phyloP scores from a whole-genome alignment of 345 rosid species.

The Brassica juncea region DNA sequence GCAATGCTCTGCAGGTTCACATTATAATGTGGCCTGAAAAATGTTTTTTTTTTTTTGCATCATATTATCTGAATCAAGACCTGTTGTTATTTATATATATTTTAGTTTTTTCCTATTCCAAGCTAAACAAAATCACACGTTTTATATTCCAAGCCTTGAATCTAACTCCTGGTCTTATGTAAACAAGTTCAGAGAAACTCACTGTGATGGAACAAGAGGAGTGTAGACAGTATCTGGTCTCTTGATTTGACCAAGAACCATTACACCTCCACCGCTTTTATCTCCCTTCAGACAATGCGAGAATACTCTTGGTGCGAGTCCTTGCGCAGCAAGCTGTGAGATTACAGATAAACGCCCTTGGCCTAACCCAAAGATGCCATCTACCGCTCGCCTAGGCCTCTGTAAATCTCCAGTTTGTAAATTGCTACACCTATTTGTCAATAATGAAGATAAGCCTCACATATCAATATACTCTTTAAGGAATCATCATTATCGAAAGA shows the following conservation, averaged over 20 bases:
- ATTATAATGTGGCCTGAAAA: slow-evolving; percentile 96
- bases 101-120: slow-evolving; percentile 25
- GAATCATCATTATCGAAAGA: slow-evolving; percentile 3
- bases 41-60: slow-evolving; percentile 31
- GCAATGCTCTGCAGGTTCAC: slow-evolving; percentile 88
- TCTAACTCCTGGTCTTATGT: background rate
- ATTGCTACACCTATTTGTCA: slow-evolving; percentile 69
- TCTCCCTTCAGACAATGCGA: slow-evolving; percentile 92
- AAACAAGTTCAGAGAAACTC: slow-evolving; percentile 38
- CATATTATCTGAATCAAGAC: slow-evolving; percentile 42
- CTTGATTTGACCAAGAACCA: slow-evolving; percentile 91
- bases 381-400: slow-evolving; percentile 80
- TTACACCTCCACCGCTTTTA: slow-evolving; percentile 74
- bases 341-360: slow-evolving; percentile 79
- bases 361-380: slow-evolving; percentile 95
- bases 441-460: slow-evolving; percentile 24
- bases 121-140: background rate
- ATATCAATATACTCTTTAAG: background rate
- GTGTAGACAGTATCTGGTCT: slow-evolving; percentile 89
- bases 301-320: slow-evolving; percentile 73
- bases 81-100: slow-evolving; percentile 20
- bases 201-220: slow-evolving; percentile 86
- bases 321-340: slow-evolving; percentile 80
- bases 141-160: background rate
- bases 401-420: slow-evolving; percentile 74